These are phyloP conservation scores for Xanthoparmelia taractica DNA, from an alignment of 495 filamentous ascomycete species.

Conservation along the genomic window DNA sequence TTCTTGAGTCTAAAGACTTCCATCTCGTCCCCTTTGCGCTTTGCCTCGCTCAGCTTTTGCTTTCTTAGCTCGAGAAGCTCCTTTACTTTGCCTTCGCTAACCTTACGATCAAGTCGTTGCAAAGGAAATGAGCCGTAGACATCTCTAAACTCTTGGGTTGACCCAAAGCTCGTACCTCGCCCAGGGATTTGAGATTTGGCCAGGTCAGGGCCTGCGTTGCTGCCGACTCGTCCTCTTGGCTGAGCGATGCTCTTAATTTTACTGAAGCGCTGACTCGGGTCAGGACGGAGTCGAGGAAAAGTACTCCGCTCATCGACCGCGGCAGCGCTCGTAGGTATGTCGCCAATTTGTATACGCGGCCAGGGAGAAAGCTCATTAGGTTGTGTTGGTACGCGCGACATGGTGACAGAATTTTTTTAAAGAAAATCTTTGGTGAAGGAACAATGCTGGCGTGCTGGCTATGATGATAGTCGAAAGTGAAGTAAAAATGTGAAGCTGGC, in stretches of 20 bases:
- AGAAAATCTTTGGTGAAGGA: neutral
- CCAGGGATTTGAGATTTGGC: neutral
- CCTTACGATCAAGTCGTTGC: neutral
- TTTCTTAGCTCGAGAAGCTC: conserved; percentile 1
- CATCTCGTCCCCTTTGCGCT: neutral
- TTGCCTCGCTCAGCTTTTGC: conserved; percentile 1
- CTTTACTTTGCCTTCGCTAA: neutral
- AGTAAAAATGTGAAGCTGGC: neutral
- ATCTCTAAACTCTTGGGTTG: neutral
- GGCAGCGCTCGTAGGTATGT: neutral
- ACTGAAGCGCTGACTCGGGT: neutral
- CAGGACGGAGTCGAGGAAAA: neutral
- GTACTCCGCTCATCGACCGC: neutral
- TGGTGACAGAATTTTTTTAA: neutral
- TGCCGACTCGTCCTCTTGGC: neutral
- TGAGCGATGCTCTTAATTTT: neutral
- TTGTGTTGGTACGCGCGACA: neutral
- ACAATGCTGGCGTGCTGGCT: neutral
- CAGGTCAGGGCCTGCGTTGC: neutral
- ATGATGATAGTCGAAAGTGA: neutral
- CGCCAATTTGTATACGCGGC: neutral
- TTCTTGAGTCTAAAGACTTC: conserved; percentile 1
- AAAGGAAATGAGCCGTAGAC: neutral
- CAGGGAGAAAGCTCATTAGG: conserved; percentile 1
- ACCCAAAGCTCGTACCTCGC: conserved; percentile 4